Base-by-base conservation (phyloP, 2,329 filamentous ascomycete species). In the Penicillium expansum region DNA sequence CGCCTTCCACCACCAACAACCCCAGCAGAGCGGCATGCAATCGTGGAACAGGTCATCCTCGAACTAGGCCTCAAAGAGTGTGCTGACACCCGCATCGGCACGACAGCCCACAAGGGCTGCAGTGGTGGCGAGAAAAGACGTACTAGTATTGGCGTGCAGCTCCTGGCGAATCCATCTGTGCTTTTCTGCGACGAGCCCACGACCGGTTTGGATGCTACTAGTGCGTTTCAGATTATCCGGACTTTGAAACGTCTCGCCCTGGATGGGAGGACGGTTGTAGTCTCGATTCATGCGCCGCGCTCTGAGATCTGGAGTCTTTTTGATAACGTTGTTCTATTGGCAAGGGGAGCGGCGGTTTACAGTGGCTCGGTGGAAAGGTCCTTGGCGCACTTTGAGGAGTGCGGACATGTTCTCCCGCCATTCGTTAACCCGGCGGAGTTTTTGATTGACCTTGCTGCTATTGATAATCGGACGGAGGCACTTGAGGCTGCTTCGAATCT, bases 341-440 rank as follows among this genome's bases (percentile, higher is more conserved):
- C 87, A 1, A 82, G 80, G 63, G 89, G 89, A 0, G 83, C 81
- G 33, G 84, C 86, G 0, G 82, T 91, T 0, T 92, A 88, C 65
- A 86, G 86, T 22, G 89, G 89, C 0, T 74, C 77, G 0, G 79
- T 82, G 27, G 72, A 77, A 4, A 79, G 81, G 2, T 88, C 85
- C 48, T 69, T 90, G 4, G 74, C 82, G 0, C 88, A 90, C 78
- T 91, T 92, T 62, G 79, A 81, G 10, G 66, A 71, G 3, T 74
- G 82, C 11, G 88, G 86, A 0, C 82, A 87, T 61, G 75, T 82
- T 13, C 74, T 91, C 43, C 89, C 88, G 0, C 76, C 84, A 0
- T 91, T 91, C 64, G 87, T 90, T 44, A 92, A 92, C 63, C 89
- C 90, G 0, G 89, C 89, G 2, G 89, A 92, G 62, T 88, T 87